Evolutionary conservation across 768 basidiomycete species (phyloP).

Genomic region (Russula foetens): DNA sequence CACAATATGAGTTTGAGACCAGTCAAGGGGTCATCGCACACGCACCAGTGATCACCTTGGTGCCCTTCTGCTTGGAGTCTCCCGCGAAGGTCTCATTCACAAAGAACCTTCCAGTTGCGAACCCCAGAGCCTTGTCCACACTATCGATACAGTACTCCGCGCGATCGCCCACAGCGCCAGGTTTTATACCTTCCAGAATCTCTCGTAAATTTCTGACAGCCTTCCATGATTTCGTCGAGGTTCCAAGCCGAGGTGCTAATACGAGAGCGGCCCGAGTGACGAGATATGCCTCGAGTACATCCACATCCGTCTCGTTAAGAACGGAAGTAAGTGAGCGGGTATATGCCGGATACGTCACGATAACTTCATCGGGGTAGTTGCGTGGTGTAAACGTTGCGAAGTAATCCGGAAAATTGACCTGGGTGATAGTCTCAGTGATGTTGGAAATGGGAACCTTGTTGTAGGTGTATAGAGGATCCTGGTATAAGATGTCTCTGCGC

Average conservation of each 20-base stretch:
- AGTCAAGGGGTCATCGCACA: neutral
- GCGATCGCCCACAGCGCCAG: conserved; percentile 76
- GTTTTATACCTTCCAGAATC: conserved; percentile 73
- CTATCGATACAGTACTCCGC: conserved; percentile 72
- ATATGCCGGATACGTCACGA: conserved; percentile 80
- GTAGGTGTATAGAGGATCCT: conserved; percentile 83
- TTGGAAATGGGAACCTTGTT: conserved; percentile 71
- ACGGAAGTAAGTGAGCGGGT: conserved; percentile 57
- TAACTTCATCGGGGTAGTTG: conserved; percentile 62
- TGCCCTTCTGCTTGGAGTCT: conserved; percentile 71
- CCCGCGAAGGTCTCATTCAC: conserved; percentile 77
- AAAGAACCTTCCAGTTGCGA: conserved; percentile 83
- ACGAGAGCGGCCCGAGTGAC: conserved; percentile 64
- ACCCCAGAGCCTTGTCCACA: conserved; percentile 74
- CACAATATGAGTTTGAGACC: neutral
- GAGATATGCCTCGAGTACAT: conserved; percentile 83
- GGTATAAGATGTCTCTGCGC: conserved; percentile 53
- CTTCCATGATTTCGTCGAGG: conserved; percentile 70
- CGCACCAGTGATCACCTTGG: conserved; percentile 71
- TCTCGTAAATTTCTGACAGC: conserved; percentile 64
- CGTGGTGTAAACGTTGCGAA: conserved; percentile 80
- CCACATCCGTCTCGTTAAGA: conserved; percentile 54
- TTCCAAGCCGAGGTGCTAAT: conserved; percentile 65
- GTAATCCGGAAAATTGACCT: conserved; percentile 80
- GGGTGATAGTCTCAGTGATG: conserved; percentile 58